Evolutionary conservation across 805 yeast genomes (phyloP).

Genomic region (Millerozyma miso): DNA sequence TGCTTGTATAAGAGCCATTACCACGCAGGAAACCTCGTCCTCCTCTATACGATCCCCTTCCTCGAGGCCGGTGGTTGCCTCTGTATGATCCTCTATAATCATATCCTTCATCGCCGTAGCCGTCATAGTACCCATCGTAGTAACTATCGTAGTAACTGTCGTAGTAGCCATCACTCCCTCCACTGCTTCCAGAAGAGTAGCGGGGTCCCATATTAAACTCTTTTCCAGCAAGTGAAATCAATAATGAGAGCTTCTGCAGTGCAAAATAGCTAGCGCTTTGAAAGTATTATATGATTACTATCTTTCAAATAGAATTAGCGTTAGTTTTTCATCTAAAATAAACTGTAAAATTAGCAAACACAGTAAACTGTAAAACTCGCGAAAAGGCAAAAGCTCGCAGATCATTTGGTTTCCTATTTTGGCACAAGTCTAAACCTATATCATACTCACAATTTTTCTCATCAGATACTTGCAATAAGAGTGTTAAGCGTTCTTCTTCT

Average conservation of each 20-base stretch:
- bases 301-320: background rate
- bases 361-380: background rate
- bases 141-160: conserved; percentile 1
- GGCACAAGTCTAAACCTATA: background rate
- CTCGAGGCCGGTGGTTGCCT: conserved; percentile 15
- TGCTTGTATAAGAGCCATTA: background rate
- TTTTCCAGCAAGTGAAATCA: background rate
- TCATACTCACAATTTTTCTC: no score
- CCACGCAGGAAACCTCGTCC: conserved; percentile 11
- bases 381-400: background rate
- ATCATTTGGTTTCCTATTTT: background rate
- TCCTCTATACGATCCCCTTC: conserved; percentile 17
- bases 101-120: conserved; percentile 9
- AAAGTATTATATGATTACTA: no score
- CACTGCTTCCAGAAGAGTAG: background rate
- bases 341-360: conserved; percentile 3
- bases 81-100: conserved; percentile 13
- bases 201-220: background rate
- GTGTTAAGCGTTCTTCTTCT: no score
- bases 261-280: no score
- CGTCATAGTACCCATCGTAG: background rate
- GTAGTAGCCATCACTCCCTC: background rate
- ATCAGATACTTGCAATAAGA: no score
- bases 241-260: no score
- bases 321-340: background rate